A percentile compares a stretch with the other conserved stretches of the same genome.
Evolutionary conservation across 768 basidiomycete genomes (phyloP).

Genomic region (Termitomyces sp.): DNA sequence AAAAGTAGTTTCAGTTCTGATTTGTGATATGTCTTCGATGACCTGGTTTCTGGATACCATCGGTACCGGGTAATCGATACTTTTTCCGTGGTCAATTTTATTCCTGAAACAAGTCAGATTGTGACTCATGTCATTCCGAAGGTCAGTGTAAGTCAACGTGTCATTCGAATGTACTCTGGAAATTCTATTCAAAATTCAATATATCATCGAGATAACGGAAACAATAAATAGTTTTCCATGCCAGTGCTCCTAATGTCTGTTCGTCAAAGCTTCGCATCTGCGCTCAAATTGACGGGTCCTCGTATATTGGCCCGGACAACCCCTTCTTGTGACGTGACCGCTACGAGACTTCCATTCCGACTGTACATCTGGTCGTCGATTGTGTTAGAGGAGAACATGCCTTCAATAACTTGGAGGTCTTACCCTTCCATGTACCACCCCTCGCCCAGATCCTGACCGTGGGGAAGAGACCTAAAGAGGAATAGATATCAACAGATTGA

Average conservation of each 20-base stretch:
- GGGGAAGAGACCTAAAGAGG: conserved; percentile 57
- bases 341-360: conserved; percentile 59
- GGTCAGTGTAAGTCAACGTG: neutral
- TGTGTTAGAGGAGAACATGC: neutral
- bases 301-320: conserved; percentile 59
- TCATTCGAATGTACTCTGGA: neutral
- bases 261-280: conserved; percentile 29
- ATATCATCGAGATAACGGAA: neutral
- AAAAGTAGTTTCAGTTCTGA: conserved; percentile 4
- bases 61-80: neutral
- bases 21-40: conserved; percentile 5
- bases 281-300: conserved; percentile 28
- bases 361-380: conserved; percentile 53
- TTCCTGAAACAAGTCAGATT: neutral
- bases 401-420: conserved; percentile 17
- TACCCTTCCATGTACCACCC: conserved; percentile 67
- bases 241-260: neutral
- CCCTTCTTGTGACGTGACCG: conserved; percentile 79
- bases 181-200: neutral
- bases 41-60: conserved; percentile 3
- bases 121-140: neutral
- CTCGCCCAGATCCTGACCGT: conserved; percentile 59
- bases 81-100: neutral
- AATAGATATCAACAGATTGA: neutral
- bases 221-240: neutral